These are phyloP conservation scores for Ensete ventricosum DNA, from an alignment of 176 grass and related monocot species.

Conservation along the genomic window DNA sequence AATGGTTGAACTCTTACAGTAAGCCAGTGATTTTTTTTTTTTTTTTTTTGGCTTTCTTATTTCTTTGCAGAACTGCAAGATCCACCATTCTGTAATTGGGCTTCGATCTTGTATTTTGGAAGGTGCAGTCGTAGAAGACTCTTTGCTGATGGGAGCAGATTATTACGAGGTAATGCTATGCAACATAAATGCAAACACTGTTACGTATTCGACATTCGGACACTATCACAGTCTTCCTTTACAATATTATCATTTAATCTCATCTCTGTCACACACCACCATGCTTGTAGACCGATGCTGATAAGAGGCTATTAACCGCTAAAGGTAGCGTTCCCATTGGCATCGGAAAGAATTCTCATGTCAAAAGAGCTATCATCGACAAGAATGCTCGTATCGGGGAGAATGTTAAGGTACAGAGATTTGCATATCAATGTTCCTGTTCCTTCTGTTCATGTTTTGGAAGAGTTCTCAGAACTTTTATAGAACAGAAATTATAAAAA, in stretches of 20 bases:
- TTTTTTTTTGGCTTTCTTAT: background rate
- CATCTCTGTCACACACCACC: too few species aligned
- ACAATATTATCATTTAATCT: too few species aligned
- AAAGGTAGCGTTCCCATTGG: slow-evolving; percentile 83
- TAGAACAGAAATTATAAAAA: too few species aligned
- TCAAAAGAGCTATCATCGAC: slow-evolving; percentile 90
- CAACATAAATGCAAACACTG: background rate
- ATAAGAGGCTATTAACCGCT: slow-evolving; percentile 56
- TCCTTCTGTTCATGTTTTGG: too few species aligned
- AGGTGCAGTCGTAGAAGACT: slow-evolving; percentile 82
- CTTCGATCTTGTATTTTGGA: slow-evolving; percentile 83
- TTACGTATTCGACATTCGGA: too few species aligned
- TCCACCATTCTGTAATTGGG: slow-evolving; percentile 86
- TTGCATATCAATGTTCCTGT: background rate
- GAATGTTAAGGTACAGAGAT: slow-evolving; percentile 60
- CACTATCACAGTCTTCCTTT: too few species aligned
- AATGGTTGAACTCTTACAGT: too few species aligned
- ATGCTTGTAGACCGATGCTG: slow-evolving; percentile 46
- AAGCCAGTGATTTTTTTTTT: background rate
- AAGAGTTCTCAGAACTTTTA: too few species aligned
- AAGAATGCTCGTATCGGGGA: slow-evolving; percentile 98
- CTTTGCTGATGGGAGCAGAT: slow-evolving; percentile 92
- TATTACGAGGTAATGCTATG: slow-evolving; percentile 71
- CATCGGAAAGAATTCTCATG: slow-evolving; percentile 81
- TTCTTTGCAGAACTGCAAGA: slow-evolving; percentile 50